Percentiles rank a stretch among this genome's conserved stretches.
These are phyloP conservation scores for Mycena chlorophos DNA, from an alignment of 768 basidiomycete species.

Conservation along the genomic window DNA sequence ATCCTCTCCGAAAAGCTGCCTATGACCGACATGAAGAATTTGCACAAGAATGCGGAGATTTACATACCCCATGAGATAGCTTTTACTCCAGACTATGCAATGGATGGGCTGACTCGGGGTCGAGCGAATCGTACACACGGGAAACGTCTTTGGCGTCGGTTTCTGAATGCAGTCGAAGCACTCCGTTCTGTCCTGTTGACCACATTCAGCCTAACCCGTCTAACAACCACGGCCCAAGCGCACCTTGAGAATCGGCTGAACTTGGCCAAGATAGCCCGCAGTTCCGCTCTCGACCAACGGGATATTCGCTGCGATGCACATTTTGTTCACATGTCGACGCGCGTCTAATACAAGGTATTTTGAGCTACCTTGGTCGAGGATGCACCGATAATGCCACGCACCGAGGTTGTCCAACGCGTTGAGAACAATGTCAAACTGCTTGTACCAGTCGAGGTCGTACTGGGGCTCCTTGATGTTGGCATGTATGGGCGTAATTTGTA, in stretches of 20 bases:
- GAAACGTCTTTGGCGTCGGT: constrained; percentile 90
- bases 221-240: constrained; percentile 3
- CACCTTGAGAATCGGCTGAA: constrained; percentile 90
- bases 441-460: constrained; percentile 90
- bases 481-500: constrained; percentile 84
- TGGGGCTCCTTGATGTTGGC: constrained; percentile 93
- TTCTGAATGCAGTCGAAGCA: constrained; percentile 98
- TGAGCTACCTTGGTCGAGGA: not conserved
- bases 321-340: constrained; percentile 92
- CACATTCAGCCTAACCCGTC: not conserved
- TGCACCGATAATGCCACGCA: constrained; percentile 37
- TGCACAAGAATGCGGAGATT: not conserved
- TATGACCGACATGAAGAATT: constrained; percentile 31
- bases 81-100: constrained; percentile 99
- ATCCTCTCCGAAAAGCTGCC: constrained; percentile 94
- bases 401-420: constrained; percentile 97
- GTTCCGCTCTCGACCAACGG: constrained; percentile 96
- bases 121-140: constrained; percentile 96
- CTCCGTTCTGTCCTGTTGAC: constrained; percentile 74
- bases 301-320: constrained; percentile 91
- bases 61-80: constrained; percentile 86
- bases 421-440: constrained; percentile 86
- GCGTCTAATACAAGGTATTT: constrained; percentile 58
- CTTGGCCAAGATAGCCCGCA: constrained; percentile 95
- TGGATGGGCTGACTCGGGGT: constrained; percentile 98